A percentile compares a stretch with the other conserved stretches of the same genome.
phyloP scores from a whole-genome alignment of 2,329 filamentous ascomycete species.

The Mollisiaceae sp. region DNA sequence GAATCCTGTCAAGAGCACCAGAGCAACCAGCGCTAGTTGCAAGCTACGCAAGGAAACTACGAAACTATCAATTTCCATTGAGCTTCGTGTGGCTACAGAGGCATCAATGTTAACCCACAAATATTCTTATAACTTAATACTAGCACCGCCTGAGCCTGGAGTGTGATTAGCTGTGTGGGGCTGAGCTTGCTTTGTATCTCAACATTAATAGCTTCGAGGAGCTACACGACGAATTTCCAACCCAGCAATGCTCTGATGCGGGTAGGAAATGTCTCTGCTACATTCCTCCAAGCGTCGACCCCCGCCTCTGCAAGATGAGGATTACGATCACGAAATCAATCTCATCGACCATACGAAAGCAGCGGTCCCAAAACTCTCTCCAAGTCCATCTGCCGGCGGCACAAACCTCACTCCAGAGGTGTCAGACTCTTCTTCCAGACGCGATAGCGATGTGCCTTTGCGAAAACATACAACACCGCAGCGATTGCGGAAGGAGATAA shows the following conservation, averaged over 20 bases:
- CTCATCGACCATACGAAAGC: constrained; percentile 59
- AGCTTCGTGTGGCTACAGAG: background rate
- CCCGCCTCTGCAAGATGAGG: constrained; percentile 58
- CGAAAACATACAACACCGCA: constrained; percentile 32
- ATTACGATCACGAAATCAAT: constrained; percentile 74
- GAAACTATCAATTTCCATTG: background rate
- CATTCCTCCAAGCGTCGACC: constrained; percentile 53
- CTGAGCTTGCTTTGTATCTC: background rate
- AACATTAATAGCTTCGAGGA: background rate
- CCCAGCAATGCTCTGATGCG: constrained; percentile 27
- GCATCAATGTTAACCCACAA: background rate
- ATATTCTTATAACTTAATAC: background rate
- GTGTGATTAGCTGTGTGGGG: background rate
- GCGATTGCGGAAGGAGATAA: constrained; percentile 36
- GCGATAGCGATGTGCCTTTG: constrained; percentile 34
- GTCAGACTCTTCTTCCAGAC: constrained; percentile 36
- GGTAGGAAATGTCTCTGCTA: constrained; percentile 37
- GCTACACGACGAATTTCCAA: constrained; percentile 9
- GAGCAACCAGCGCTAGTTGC: constrained; percentile 1
- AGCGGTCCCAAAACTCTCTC: constrained; percentile 16
- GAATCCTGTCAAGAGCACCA: background rate
- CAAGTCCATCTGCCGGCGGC: constrained; percentile 29
- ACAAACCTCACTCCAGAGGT: constrained; percentile 17
- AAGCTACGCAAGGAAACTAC: background rate
- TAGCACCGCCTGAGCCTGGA: background rate